phyloP scores from a whole-genome alignment of 495 filamentous ascomycete genomes.

The Lasiosphaeria ovina region DNA sequence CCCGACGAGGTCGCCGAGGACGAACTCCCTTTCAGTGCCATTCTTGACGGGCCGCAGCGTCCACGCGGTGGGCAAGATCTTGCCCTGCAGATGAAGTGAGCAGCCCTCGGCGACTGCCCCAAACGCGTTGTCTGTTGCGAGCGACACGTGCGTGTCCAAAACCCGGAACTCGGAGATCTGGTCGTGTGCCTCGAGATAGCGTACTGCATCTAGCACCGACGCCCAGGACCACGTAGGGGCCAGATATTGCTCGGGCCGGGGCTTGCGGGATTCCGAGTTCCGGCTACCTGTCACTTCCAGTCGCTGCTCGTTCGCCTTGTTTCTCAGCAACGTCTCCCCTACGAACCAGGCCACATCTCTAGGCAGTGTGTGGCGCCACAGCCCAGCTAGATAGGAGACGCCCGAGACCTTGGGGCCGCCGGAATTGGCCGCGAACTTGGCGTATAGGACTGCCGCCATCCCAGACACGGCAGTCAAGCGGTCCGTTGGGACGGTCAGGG shows the following conservation, averaged over 20 bases:
- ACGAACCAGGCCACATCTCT: not conserved
- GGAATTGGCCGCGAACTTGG: not conserved
- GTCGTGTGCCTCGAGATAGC: not conserved
- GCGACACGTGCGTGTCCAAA: not conserved
- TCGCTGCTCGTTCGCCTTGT: not conserved
- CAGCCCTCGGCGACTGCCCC: not conserved
- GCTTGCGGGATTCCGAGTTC: not conserved
- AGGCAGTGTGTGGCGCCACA: not conserved
- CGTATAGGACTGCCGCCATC: not conserved
- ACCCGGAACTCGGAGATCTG: not conserved
- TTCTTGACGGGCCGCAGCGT: not conserved
- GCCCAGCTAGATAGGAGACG: not conserved
- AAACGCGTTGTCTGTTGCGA: not conserved
- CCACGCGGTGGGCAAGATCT: not conserved
- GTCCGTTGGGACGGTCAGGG: not conserved
- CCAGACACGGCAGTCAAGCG: not conserved
- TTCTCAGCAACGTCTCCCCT: not conserved
- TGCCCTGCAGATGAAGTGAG: not conserved
- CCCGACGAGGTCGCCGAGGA: constrained; percentile 1
- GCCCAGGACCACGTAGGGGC: not conserved
- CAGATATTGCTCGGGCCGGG: not conserved
- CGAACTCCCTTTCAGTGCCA: not conserved
- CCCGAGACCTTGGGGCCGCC: not conserved
- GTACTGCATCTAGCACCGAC: not conserved
- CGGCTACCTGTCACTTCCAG: not conserved